These are phyloP conservation scores for Raddia guianensis DNA, from an alignment of 176 grass and related monocot genomes.

Conservation along the genomic window DNA sequence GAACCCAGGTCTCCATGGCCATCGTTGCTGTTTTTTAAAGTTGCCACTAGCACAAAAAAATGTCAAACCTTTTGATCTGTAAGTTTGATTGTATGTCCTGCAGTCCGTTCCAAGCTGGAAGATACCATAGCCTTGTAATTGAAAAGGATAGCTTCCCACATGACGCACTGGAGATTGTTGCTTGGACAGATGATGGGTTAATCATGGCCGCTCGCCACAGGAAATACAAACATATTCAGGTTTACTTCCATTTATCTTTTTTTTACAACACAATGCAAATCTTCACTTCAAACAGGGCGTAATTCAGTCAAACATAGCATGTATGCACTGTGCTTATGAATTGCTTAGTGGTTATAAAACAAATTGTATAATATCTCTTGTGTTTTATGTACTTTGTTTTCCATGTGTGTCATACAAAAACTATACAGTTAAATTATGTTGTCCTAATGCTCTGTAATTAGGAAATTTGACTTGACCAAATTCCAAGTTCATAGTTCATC, in stretches of 20 bases:
- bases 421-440: neutral
- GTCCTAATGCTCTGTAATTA: neutral
- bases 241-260: slow-evolving; percentile 3
- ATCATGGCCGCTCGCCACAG: slow-evolving; percentile 74
- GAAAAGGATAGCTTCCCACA: slow-evolving; percentile 71
- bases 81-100: neutral
- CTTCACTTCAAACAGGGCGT: neutral
- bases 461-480: neutral
- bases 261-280: neutral
- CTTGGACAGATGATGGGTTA: slow-evolving; percentile 80
- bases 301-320: neutral
- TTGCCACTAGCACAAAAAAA: neutral
- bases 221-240: slow-evolving; percentile 74
- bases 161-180: slow-evolving; percentile 66
- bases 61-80: neutral
- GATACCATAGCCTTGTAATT: slow-evolving; percentile 82
- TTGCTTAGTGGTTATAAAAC: neutral
- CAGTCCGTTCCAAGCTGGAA: slow-evolving; percentile 73
- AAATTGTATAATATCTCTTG: neutral
- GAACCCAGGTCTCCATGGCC: too few relatives aligned
- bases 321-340: neutral
- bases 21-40: neutral
- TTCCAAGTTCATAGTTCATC: neutral
- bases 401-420: neutral
- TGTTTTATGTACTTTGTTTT: neutral